These are phyloP conservation scores for Dacryopinax primogenitus DNA, from an alignment of 768 basidiomycete genomes.

Conservation along the genomic window DNA sequence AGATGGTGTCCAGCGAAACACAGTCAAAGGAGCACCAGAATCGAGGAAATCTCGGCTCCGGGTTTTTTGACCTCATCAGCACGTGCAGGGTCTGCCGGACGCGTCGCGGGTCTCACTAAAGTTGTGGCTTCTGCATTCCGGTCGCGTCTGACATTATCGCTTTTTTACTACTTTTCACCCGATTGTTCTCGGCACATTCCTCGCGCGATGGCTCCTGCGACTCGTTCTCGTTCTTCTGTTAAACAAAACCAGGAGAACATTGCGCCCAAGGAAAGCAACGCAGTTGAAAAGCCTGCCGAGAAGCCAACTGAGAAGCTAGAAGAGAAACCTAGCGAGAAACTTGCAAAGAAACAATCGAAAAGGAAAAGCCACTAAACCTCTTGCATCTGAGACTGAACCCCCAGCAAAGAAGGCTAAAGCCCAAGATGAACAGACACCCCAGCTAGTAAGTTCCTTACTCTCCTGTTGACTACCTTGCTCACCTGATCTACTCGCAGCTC, in stretches of 20 bases:
- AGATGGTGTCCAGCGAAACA: no score
- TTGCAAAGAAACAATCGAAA: neutral
- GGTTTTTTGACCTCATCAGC: neutral
- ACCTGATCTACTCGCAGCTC: neutral
- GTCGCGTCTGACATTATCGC: neutral
- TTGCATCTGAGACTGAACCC: neutral
- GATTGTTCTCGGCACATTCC: neutral
- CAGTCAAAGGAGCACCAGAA: no score
- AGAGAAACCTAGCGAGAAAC: no score
- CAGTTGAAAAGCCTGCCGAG: no score
- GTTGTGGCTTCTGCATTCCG: no score
- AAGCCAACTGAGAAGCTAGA: neutral
- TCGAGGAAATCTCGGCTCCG: constrained; percentile 5
- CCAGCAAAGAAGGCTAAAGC: neutral
- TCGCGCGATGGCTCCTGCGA: neutral
- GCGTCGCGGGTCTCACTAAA: no score
- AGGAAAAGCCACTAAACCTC: neutral
- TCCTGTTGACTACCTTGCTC: neutral
- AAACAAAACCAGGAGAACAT: neutral
- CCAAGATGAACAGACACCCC: neutral
- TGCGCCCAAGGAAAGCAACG: neutral
- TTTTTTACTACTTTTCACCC: no score
- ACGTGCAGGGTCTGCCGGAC: no score
- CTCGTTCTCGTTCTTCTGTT: neutral
- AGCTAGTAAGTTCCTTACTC: neutral